Base-by-base conservation (phyloP, 768 basidiomycete species). In the Sistotremastrum suecicum region DNA sequence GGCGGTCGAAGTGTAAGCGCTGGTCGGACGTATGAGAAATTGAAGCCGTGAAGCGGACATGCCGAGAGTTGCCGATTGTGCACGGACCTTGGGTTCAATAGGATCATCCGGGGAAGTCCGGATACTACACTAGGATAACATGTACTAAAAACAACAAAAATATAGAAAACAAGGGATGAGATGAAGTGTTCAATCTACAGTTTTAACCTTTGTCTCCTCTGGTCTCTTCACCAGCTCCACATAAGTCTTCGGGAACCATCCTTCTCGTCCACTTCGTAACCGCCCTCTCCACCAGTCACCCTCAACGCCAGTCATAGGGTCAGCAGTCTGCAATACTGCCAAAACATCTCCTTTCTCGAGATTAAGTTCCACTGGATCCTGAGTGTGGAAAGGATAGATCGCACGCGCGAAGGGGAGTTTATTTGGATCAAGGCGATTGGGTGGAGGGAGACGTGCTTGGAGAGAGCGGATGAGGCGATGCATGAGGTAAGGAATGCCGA, bases 281-380 rank as follows among this genome's bases (percentile, higher is more conserved):
- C 92, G 72, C 1, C 92, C 92, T 60, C 78, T 81, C 91, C 90
- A 97, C 92, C 92, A 98, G 47, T 90, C 91, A 4, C 70, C 75
- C 46, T 68, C 65, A 47, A 60, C 63, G 0, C 83, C 83, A 0
- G 77, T 82, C 8, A 68, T 60, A 1, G 80, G 80, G 52, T 84
- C 83, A 39, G 83, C 58, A 59, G 85, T 87, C 39, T 75, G 84
- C 62, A 88, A 77, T 40, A 98, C 77, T 1, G 94, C 94, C 3
- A 98, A 85, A 41, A 97, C 88, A 63, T 95, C 92, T 56, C 92
- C 83, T 64, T 85, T 80, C 54, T 80, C 78, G 44, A 98, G 68
- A 12, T 68, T 65, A 10, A 98, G 74, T 64, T 98, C 92, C 37
- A 79, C 75, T 29, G 78, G 76, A 32, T 78, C 79, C 4, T 77